Evolutionary conservation across 176 grass and related monocot genomes (phyloP).

Genomic region (Triticum dicoccoides): DNA sequence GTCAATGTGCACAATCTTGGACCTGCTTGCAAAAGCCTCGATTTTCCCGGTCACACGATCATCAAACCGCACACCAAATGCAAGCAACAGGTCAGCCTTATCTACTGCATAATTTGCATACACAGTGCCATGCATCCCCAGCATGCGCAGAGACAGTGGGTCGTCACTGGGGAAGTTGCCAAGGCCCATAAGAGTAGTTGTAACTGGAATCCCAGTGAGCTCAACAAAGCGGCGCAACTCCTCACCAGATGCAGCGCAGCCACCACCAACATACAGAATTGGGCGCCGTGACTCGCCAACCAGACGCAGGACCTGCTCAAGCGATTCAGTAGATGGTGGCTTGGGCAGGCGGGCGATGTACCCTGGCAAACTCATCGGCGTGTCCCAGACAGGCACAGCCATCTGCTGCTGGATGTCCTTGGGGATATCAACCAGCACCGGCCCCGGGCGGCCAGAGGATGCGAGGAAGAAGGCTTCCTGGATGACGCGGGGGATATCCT

Average conservation of each 20-base stretch:
- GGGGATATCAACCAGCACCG: slow-evolving; percentile 88
- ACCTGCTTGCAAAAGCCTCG: slow-evolving; percentile 89
- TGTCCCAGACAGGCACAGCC: slow-evolving; percentile 67
- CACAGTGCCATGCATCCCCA: slow-evolving; percentile 96
- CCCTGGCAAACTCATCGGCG: slow-evolving; percentile 55
- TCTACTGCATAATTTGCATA: slow-evolving; percentile 93
- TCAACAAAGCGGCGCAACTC: slow-evolving; percentile 75
- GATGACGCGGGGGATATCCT: slow-evolving; percentile 83
- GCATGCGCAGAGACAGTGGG: slow-evolving; percentile 73
- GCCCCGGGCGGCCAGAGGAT: slow-evolving; percentile 66
- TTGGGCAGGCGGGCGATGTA: slow-evolving; percentile 87
- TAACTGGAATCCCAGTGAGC: slow-evolving; percentile 76
- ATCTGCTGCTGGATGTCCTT: slow-evolving; percentile 97
- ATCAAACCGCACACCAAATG: slow-evolving; percentile 94
- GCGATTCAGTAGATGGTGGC: slow-evolving; percentile 44
- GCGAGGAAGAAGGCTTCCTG: slow-evolving; percentile 92
- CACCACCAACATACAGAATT: slow-evolving; percentile 87
- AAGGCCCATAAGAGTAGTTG: slow-evolving; percentile 94
- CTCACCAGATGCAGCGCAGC: slow-evolving; percentile 68
- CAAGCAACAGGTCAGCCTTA: slow-evolving; percentile 90
- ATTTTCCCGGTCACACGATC: slow-evolving; percentile 96
- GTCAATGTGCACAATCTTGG: slow-evolving; percentile 98
- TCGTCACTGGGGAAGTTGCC: slow-evolving; percentile 78
- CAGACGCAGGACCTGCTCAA: slow-evolving; percentile 83
- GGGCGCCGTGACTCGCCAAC: slow-evolving; percentile 71